Evolutionary conservation across 2,329 filamentous ascomycete genomes (phyloP), one percentile per base, ranked within the genome.

Genomic region (Phyllosticta citriasiana): DNA sequence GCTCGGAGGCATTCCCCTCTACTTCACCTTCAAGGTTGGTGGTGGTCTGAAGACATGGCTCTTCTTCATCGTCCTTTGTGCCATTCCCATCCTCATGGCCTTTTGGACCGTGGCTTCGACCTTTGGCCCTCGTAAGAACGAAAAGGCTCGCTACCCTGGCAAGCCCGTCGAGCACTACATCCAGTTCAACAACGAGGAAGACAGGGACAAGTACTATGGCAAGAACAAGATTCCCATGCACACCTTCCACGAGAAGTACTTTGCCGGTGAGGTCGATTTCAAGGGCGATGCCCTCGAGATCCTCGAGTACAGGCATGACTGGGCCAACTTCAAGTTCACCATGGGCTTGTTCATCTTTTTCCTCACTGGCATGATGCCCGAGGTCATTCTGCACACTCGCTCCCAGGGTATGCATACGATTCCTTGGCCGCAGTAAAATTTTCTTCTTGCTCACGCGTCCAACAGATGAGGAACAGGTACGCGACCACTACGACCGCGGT

Each of bases 231-330:
- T 94, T 64, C 87, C 91, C 60, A 88, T 95, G 81, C 88, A 96
- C 80, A 95, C 91, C 25, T 97, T 97, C 81, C 87, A 95, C 73
- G 92, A 97, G 78, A 96, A 93, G 88, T 97, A 97, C 82, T 96
- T 97, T 77, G 88, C 94, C 72, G 91, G 90, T 63, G 86, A 96
- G 62, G 91, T 96, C 65, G 91, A 96, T 68, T 93, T 97, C 82
- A 97, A 96, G 75, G 92, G 91, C 62, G 94, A 97, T 76, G 84
- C 82, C 70, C 82, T 97, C 65, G 93, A 97, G 72, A 81, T 89
- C 55, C 78, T 97, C 76, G 94, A 97, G 78, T 94, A 94, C 80
- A 84, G 94, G 71, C 93, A 97, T 74, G 94, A 99, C 76, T 97
- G 94, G 94, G 90, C 91, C 67, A 94, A 84, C 80, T 97, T 96